These are phyloP conservation scores for Lichtheimia corymbifera DNA, from an alignment of 371 early-diverging fungal genomes.

Conservation along the genomic window DNA sequence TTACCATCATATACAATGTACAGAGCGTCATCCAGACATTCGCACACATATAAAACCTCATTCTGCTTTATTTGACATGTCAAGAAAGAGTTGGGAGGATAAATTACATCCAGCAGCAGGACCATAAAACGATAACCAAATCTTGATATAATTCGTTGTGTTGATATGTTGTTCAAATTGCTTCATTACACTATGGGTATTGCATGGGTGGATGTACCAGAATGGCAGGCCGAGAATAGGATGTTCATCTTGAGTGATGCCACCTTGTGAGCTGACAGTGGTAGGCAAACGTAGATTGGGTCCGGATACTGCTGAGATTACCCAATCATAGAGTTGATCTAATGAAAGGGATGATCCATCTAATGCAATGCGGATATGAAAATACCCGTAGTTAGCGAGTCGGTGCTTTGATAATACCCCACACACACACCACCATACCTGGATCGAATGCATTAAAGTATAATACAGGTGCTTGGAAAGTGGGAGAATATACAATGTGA, in stretches of 20 bases:
- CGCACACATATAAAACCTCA: not conserved
- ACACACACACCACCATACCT: slow-evolving; percentile 25
- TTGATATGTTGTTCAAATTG: slow-evolving; percentile 25
- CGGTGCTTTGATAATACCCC: not conserved
- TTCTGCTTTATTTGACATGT: not conserved
- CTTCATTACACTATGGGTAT: slow-evolving; percentile 64
- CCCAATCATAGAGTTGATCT: slow-evolving; percentile 46
- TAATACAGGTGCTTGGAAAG: slow-evolving; percentile 72
- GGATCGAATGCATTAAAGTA: slow-evolving; percentile 60
- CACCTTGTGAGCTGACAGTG: slow-evolving; percentile 13
- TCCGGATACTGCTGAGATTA: slow-evolving; percentile 28
- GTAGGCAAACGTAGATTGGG: not conserved
- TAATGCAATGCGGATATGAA: slow-evolving; percentile 6
- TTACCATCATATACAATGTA: not conserved
- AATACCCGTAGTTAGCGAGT: not conserved
- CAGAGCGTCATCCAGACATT: not conserved
- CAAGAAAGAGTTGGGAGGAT: slow-evolving; percentile 8
- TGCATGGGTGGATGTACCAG: slow-evolving; percentile 75
- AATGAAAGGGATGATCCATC: slow-evolving; percentile 46
- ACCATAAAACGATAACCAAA: slow-evolving; percentile 40
- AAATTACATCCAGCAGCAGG: slow-evolving; percentile 25
- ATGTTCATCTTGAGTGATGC: slow-evolving; percentile 59
- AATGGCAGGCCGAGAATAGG: slow-evolving; percentile 60
- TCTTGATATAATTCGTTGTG: slow-evolving; percentile 27
- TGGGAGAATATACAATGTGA: slow-evolving; percentile 69